A percentile compares a stretch with the other conserved stretches of the same genome.
Conservation (phyloP, 371 early-diverging fungal species). For the Pancytospora epiphaga region DNA sequence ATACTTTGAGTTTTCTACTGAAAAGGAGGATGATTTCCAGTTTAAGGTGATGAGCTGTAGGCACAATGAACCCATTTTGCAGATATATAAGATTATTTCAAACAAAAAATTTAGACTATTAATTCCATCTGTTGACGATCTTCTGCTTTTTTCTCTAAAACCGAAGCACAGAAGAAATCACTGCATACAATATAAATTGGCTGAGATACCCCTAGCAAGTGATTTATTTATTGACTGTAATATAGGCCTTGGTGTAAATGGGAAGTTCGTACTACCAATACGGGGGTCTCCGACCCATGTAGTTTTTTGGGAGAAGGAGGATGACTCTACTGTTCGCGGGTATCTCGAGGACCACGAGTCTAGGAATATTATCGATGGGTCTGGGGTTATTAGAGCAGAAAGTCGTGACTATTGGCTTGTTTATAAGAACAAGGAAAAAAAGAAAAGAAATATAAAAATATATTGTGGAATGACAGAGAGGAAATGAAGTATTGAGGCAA, state of each 20-base stretch:
- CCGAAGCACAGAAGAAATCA: constrained; percentile 28
- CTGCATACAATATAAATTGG: constrained; percentile 23
- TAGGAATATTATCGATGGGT: constrained; percentile 16
- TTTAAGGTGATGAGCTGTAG: constrained; percentile 9
- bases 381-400: constrained; percentile 37
- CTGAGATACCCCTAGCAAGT: neutral
- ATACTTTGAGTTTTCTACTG: constrained; percentile 40
- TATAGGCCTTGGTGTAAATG: constrained; percentile 23
- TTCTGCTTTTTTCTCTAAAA: constrained; percentile 5
- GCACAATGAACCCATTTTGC: constrained; percentile 14
- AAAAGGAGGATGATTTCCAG: constrained; percentile 32
- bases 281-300: constrained; percentile 15
- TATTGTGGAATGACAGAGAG: constrained; percentile 35
- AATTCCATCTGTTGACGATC: constrained; percentile 28
- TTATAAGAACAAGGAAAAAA: constrained; percentile 35
- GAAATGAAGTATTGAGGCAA: no score
- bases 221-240: constrained; percentile 33
- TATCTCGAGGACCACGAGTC: constrained; percentile 16
- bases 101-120: constrained; percentile 18
- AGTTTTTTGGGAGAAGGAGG: constrained; percentile 44
- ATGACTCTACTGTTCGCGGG: constrained; percentile 8
- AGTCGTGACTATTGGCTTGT: constrained; percentile 25
- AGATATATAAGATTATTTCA: constrained; percentile 36
- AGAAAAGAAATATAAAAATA: constrained; percentile 39
- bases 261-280: constrained; percentile 11